Evolutionary conservation across 1,284 basidiomycete species (phyloP), one percentile per base, ranked within the genome.

Genomic region (Cryptococcus sp.): DNA sequence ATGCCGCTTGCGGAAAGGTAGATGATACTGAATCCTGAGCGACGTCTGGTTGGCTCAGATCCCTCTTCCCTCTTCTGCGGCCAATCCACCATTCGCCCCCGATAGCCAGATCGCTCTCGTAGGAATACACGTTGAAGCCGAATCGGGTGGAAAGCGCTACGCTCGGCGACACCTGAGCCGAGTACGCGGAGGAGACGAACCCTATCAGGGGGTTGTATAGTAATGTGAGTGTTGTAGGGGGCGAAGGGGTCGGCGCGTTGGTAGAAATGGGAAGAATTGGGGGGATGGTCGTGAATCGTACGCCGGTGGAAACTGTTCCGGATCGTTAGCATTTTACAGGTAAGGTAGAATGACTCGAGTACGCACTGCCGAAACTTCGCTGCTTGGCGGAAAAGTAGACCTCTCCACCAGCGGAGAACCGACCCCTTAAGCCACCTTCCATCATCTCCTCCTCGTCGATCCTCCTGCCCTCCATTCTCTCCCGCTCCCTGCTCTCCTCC

Each of bases 161-260:
- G 73, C 95, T 91, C 3, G 85, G 84, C 1, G 90, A 90, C 25
- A 93, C 87, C 51, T 88, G 87, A 0, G 94, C 92, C 0, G 93
- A 89, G 75, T 98, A 98, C 25, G 94, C 91, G 1, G 88, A 85
- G 3, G 91, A 91, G 31, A 98, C 83, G 72, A 97, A 93, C 0
- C 95, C 95, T 66, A 98, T 87, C 84, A 99, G 92, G 1, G 95
- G 95, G 76, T 97, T 98, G 75, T 97, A 91, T 11, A 95, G 85
- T 2, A 93, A 89, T 1, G 93, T 95, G 62, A 97, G 88, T 5
- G 92, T 94, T 0, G 93, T 97, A 0, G 95, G 93, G 0, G 95
- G 82, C 27, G 78, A 75, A 1, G 76, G 71, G 1, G 64, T 87
- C 68, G 91, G 88, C 27, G 80, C 69, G 5, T 72, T 61, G 19